Percentiles rank a stretch among this genome's conserved stretches.
phyloP scores from a whole-genome alignment of 139 green algal species.

The Chlamydomonas sphaeroides region DNA sequence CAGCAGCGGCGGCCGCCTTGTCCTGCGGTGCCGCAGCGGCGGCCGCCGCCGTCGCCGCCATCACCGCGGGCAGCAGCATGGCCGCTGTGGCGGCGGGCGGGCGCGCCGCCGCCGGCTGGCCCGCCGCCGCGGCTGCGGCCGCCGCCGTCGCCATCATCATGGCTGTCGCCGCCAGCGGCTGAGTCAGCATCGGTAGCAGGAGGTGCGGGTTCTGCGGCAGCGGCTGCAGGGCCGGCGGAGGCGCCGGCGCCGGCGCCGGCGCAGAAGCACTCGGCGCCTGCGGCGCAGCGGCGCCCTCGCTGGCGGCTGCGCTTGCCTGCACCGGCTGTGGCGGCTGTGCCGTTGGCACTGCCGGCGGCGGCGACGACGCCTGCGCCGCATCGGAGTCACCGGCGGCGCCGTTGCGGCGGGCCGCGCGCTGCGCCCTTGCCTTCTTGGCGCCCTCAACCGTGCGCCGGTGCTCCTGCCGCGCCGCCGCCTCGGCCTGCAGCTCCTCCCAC shows the following conservation, averaged over 20 bases:
- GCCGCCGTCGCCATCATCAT: background rate
- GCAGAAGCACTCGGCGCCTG: no score
- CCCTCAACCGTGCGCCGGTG: background rate
- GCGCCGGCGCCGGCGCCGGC: background rate
- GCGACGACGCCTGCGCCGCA: background rate
- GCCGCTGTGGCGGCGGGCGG: no score
- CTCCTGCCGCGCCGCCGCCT: slow-evolving; percentile 11
- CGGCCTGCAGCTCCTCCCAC: slow-evolving; percentile 9
- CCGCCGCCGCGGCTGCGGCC: background rate
- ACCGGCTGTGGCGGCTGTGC: no score
- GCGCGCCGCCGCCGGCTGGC: background rate
- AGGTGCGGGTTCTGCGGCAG: background rate
- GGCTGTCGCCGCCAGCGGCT: no score
- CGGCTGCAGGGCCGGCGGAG: background rate
- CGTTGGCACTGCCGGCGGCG: background rate
- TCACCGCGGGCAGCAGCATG: no score
- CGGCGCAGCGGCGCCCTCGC: no score
- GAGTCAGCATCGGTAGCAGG: no score
- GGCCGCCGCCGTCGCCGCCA: background rate
- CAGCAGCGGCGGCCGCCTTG: no score
- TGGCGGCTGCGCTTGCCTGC: no score
- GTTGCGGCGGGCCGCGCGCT: slow-evolving; percentile 12
- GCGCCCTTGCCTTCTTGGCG: background rate
- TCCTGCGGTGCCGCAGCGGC: no score
- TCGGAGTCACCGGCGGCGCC: no score